Base-by-base conservation (phyloP, 2,329 filamentous ascomycete species). In the Ophiosphaerella narmari region DNA sequence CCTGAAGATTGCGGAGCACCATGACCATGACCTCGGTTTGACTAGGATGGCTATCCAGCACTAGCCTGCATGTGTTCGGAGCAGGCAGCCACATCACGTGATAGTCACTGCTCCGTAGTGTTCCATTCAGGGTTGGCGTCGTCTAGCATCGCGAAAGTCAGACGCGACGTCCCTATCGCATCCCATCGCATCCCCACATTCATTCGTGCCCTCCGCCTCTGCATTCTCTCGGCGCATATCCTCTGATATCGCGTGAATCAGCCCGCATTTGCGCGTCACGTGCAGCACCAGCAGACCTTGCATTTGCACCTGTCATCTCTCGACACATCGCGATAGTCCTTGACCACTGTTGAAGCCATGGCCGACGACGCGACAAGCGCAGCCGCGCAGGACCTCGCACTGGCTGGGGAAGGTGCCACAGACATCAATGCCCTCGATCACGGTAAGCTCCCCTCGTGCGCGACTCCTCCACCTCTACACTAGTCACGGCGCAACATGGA, bases 291-390 rank as follows among this genome's bases (percentile, higher is more conserved):
- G 34, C 26, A 8, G 11, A 29, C 26, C 42, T 42, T 40, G 46
- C 50, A 39, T 46, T 43, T 42, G 51, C 54, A 40, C 61, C 57
- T 55, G 42, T 52, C 56, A 60, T 42, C 57, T 59, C 57, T 43
- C 48, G 45, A 52, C 49, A 43, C 55, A 54, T 60, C 60, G 61
- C 63, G 52, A 48, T 50, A 54, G 52, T 48, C 50, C 46, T 46
- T 54, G 38, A 43, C 18, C 48, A 55, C 48, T 43, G 34, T 55
- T 47, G 24, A 45, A 60, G 60, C 59, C 45, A 73, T 73, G 71
- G 63, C 70, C 53, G 71, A 71, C 63, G 64, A 72, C 58, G 54
- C 67, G 48, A 61, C 61, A 45, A 61, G 60, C 54, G 59, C 65
- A 41, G 54, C 63, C 39, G 59, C 69, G 37, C 65, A 67, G 44